Percentiles rank a stretch among this genome's conserved stretches.
These are phyloP conservation scores for Nymphaea thermarum DNA, from an alignment of 164 flowering plant genomes.

Conservation along the genomic window DNA sequence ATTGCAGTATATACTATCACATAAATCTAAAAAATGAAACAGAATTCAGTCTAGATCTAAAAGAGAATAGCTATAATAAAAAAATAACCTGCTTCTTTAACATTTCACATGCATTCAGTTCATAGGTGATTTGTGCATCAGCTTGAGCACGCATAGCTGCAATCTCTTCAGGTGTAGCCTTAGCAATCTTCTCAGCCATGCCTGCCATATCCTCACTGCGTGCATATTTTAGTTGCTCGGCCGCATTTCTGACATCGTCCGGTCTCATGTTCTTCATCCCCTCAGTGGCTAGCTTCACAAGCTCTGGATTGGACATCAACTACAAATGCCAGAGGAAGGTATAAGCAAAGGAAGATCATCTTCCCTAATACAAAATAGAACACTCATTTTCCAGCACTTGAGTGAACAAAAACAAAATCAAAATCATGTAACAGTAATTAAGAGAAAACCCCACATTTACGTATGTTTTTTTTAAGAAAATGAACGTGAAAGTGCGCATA, in stretches of 20 bases:
- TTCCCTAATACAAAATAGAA: background rate
- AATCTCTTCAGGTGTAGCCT: conserved; percentile 76
- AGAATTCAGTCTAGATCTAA: background rate
- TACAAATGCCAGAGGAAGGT: conserved; percentile 10
- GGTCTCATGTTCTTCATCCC: conserved; percentile 85
- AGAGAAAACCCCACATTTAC: background rate
- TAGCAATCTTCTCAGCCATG: conserved; percentile 81
- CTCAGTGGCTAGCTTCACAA: conserved; percentile 82
- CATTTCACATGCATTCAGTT: conserved; percentile 65
- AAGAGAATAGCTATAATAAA: background rate
- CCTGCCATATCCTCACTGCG: conserved; percentile 85
- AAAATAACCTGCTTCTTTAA: conserved; percentile 70
- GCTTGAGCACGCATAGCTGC: conserved; percentile 66
- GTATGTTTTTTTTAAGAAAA: too few relatives aligned
- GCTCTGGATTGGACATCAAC: conserved; percentile 98
- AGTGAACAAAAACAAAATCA: background rate
- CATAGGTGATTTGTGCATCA: conserved; percentile 57
- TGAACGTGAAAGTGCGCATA: background rate
- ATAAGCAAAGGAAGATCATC: background rate
- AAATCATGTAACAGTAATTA: background rate
- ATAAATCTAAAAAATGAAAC: background rate
- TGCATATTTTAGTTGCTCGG: conserved; percentile 80
- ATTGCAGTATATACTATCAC: background rate
- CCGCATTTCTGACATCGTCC: conserved; percentile 71
- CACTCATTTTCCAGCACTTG: background rate